Conservation (phyloP, 495 filamentous ascomycete species). For the Trichoderma reesei region DNA sequence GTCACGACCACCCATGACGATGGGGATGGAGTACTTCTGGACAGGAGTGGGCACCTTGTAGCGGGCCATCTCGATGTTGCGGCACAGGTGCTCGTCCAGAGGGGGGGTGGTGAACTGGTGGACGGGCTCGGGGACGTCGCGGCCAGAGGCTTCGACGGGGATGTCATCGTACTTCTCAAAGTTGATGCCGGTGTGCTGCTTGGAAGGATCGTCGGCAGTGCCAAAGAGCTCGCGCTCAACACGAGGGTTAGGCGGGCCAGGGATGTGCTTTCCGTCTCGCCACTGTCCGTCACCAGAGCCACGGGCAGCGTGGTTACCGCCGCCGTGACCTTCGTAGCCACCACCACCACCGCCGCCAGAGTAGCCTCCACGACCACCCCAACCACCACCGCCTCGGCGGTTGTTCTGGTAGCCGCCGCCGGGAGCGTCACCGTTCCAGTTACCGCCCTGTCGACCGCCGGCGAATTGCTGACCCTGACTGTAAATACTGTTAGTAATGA, state of each 20-base stretch:
- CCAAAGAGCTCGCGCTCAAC: slow-evolving; percentile 94
- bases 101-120: slow-evolving; percentile 86
- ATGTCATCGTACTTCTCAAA: slow-evolving; percentile 99
- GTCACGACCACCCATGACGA: slow-evolving; percentile 93
- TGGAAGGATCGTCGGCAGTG: slow-evolving; percentile 81
- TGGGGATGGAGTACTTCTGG: slow-evolving; percentile 96
- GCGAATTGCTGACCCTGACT: slow-evolving; percentile 27
- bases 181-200: slow-evolving; percentile 96
- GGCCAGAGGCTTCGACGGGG: slow-evolving; percentile 91
- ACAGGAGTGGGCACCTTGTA: slow-evolving; percentile 94
- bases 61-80: slow-evolving; percentile 84
- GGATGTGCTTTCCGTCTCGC: slow-evolving; percentile 92
- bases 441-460: slow-evolving; percentile 42
- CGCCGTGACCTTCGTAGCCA: slow-evolving; percentile 38
- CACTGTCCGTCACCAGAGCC: slow-evolving; percentile 92
- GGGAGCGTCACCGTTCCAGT: slow-evolving; percentile 16
- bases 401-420: slow-evolving; percentile 5
- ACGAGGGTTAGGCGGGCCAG: slow-evolving; percentile 78
- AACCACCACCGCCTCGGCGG: slow-evolving; percentile 56
- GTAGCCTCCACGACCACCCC: slow-evolving; percentile 52
- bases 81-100: slow-evolving; percentile 79
- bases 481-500: not conserved
- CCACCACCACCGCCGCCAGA: slow-evolving; percentile 46
- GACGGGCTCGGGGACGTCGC: slow-evolving; percentile 87
- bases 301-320: slow-evolving; percentile 41